Percentiles rank a stretch among this genome's conserved stretches.
Evolutionary conservation across 805 yeast genomes (phyloP).

Genomic region (Saturnispora sanitii): DNA sequence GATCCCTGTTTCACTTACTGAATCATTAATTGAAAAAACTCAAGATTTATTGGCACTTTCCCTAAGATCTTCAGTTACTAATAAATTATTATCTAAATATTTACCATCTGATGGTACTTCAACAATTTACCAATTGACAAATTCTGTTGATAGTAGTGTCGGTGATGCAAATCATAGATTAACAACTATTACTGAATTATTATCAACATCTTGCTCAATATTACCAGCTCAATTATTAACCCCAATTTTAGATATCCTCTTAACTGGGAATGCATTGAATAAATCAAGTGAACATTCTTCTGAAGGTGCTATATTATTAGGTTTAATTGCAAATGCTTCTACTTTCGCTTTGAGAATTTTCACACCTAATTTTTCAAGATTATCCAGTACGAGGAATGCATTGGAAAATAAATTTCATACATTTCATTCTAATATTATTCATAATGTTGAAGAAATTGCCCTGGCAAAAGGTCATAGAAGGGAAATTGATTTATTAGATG

Average conservation of each 20-base stretch:
- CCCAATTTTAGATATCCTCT: constrained; percentile 68
- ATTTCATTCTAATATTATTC: constrained; percentile 70
- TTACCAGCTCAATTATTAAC: constrained; percentile 77
- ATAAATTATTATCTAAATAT: constrained; percentile 56
- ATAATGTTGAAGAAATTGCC: constrained; percentile 81
- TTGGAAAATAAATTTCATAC: constrained; percentile 80
- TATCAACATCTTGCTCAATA: constrained; percentile 59
- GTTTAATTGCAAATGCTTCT: constrained; percentile 71
- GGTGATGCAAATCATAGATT: constrained; percentile 76
- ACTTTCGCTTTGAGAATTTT: constrained; percentile 62
- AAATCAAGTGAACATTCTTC: constrained; percentile 58
- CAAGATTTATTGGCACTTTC: constrained; percentile 47
- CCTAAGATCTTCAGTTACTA: constrained; percentile 57
- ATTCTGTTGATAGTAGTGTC: constrained; percentile 29
- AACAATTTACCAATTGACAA: constrained; percentile 63
- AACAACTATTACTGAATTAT: constrained; percentile 68
- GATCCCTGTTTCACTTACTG: constrained; percentile 74
- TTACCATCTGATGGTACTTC: constrained; percentile 61
- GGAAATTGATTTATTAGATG: constrained; percentile 70
- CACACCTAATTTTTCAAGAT: constrained; percentile 83
- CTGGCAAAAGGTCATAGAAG: constrained; percentile 70
- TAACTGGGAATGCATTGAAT: constrained; percentile 72
- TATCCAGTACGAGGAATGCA: constrained; percentile 65
- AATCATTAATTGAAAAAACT: constrained; percentile 56
- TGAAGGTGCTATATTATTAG: constrained; percentile 70